Percentiles rank a stretch among this genome's conserved stretches.
phyloP scores from a whole-genome alignment of 495 filamentous ascomycete species.

The Hypoxylon perforatum region DNA sequence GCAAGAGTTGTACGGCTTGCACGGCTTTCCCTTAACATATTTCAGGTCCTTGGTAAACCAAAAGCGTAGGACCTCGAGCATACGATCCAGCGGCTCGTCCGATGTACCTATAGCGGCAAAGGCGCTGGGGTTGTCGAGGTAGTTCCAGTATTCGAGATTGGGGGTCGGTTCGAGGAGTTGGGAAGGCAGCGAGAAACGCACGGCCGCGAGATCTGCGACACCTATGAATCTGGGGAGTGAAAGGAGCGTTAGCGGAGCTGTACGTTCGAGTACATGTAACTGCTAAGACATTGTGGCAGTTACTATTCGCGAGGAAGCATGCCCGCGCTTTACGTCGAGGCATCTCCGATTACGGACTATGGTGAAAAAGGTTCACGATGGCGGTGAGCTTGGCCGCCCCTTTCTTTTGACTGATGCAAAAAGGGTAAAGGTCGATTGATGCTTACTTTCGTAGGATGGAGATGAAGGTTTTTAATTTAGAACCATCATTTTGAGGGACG shows the following conservation, averaged over 20 bases:
- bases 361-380: conserved; percentile 26
- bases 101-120: conserved; percentile 97
- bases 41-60: conserved; percentile 99
- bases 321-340: conserved; percentile 13
- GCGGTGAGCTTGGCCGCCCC: conserved; percentile 32
- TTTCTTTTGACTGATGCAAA: neutral
- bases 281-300: neutral
- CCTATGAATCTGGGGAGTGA: conserved; percentile 80
- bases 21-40: conserved; percentile 97
- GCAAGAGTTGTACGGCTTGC: conserved; percentile 98
- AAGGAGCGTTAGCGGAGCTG: conserved; percentile 3
- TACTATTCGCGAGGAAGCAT: neutral
- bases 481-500: conserved; percentile 79
- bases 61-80: conserved; percentile 91
- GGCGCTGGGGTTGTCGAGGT: conserved; percentile 93
- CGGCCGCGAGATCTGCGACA: conserved; percentile 92
- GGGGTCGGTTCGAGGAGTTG: conserved; percentile 95
- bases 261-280: neutral
- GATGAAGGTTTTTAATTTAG: conserved; percentile 85
- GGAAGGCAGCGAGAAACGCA: conserved; percentile 94
- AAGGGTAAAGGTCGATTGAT: neutral
- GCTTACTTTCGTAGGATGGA: conserved; percentile 82
- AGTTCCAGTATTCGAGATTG: conserved; percentile 99
- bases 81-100: conserved; percentile 88
- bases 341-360: conserved; percentile 23